Evolutionary conservation across 2,329 filamentous ascomycete species (phyloP), one percentile per base, ranked within the genome.

Genomic region (Metarhizium rileyi): DNA sequence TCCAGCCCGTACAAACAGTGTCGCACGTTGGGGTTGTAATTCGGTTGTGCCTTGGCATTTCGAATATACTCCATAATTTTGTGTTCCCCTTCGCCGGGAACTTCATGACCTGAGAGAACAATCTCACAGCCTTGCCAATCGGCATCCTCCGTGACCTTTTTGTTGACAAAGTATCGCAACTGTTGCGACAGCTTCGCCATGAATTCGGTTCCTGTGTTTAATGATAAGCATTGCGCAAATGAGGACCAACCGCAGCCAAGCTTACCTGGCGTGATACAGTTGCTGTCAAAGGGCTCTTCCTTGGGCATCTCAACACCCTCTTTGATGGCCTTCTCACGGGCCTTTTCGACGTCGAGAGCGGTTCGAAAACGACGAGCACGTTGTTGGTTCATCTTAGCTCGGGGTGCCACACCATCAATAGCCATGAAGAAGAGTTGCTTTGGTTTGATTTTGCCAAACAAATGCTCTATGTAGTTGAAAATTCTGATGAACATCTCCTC

Each of bases 11-110:
- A 98, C 55, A 98, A 76, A 69, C 94, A 98, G 70, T 98, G 93
- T 51, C 93, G 87, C 54, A 95, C 81, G 62, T 98, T 97, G 46
- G 88, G 80, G 66, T 95, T 84, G 68, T 98, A 98, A 55, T 84
- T 81, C 2, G 87, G 87, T 68, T 98, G 93, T 45, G 91, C 90
- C 75, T 97, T 97, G 54, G 93, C 88, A 68, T 94, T 88, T 59
- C 93, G 87, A 67, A 98, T 98, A 69, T 98, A 98, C 70, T 98
- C 94, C 93, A 98, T 98, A 70, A 98, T 95, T 73, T 98, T 98
- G 75, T 98, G 93, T 69, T 98, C 93, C 60, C 93, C 93, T 70
- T 98, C 94, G 60, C 93, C 93, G 6, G 93, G 93, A 25, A 97
- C 91, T 68, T 98, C 94, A 64, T 98, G 94, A 49, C 94, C 93